These are phyloP conservation scores for Cutaneotrichosporon dermatis DNA, from an alignment of 1,284 basidiomycete species.

Conservation along the genomic window DNA sequence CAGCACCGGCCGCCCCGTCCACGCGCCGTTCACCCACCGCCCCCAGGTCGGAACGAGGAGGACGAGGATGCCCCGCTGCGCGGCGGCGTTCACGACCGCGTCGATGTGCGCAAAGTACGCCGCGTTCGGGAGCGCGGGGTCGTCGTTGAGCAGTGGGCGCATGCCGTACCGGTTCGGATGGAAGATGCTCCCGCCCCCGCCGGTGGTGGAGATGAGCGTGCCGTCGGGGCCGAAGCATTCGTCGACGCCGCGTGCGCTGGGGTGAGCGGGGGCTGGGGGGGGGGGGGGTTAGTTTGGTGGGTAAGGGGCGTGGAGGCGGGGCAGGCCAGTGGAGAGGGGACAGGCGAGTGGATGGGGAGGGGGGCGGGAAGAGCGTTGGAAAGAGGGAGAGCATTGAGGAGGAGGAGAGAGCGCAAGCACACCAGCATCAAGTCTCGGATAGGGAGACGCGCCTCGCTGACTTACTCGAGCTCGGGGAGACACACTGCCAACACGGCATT, in stretches of 20 bases:
- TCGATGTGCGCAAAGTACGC: slow-evolving; percentile 20
- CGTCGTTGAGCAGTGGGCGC: slow-evolving; percentile 3
- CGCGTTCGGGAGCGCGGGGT: slow-evolving; percentile 12
- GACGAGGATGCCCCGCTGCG: slow-evolving; percentile 15
- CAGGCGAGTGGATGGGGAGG: too few species aligned
- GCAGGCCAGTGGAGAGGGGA: too few species aligned
- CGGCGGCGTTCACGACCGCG: slow-evolving; percentile 12
- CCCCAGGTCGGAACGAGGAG: slow-evolving; percentile 24
- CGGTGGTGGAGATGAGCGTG: slow-evolving; percentile 18
- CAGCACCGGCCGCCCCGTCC: slow-evolving; percentile 15
- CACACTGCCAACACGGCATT: slow-evolving; percentile 19
- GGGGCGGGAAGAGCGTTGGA: too few species aligned
- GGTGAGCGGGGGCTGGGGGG: too few species aligned
- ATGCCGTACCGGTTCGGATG: slow-evolving; percentile 8
- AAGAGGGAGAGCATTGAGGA: too few species aligned
- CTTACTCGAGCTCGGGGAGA: slow-evolving; percentile 16
- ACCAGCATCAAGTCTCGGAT: too few species aligned
- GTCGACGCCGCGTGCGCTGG: neutral
- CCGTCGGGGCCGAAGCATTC: slow-evolving; percentile 8
- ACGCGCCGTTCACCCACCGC: slow-evolving; percentile 23
- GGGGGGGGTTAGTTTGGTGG: too few species aligned
- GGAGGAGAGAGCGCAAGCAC: too few species aligned
- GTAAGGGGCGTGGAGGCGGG: too few species aligned
- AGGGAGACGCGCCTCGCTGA: too few species aligned
- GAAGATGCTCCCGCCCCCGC: slow-evolving; percentile 21